Evolutionary conservation across 495 filamentous ascomycete genomes (phyloP), one percentile per base, ranked within the genome.

Genomic region (Penicillium mononematosum): DNA sequence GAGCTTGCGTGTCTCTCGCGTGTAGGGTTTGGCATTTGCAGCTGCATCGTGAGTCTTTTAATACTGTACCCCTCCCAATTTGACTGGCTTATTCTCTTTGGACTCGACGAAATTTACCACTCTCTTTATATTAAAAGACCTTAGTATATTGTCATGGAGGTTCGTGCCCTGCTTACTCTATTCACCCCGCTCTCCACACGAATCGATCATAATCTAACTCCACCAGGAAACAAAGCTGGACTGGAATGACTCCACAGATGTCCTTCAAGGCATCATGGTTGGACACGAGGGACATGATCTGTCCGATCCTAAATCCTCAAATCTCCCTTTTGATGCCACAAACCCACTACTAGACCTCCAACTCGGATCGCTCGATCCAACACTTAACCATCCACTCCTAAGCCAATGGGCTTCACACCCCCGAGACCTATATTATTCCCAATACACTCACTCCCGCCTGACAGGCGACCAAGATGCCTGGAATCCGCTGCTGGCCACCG

Each of bases 251-350:
- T 63, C 71, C 20, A 51, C 58, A 45, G 70, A 76, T 62, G 55
- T 72, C 41, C 72, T 76, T 9, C 73, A 74, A 25, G 71, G 68
- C 42, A 75, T 76, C 62, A 65, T 72, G 67, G 64, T 50, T 29
- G 39, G 52, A 20, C 55, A 53, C 8, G 59, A 65, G 55, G 29
- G 49, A 29, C 24, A 55, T 50, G 51, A 66, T 43, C 45, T 32
- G 29, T 48, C 53, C 11, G 44, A 61, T 55, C 25, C 63, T 20
- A 50, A 36, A 39, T 46, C 59, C n/a, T 61, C 66, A 16, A 62
- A 64, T 27, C 48, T 72, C 14, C 24, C 50, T 12, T 61, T 70
- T 3, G 68, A 71, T 47, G 54, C 66, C 17, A 29, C 55, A 38
- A 56, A 60, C 46, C 59, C 70, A 12, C 58, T 76, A 4, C 59